Evolutionary conservation across 768 basidiomycete genomes (phyloP), one percentile per base, ranked within the genome.

Genomic region (Russula emetica): DNA sequence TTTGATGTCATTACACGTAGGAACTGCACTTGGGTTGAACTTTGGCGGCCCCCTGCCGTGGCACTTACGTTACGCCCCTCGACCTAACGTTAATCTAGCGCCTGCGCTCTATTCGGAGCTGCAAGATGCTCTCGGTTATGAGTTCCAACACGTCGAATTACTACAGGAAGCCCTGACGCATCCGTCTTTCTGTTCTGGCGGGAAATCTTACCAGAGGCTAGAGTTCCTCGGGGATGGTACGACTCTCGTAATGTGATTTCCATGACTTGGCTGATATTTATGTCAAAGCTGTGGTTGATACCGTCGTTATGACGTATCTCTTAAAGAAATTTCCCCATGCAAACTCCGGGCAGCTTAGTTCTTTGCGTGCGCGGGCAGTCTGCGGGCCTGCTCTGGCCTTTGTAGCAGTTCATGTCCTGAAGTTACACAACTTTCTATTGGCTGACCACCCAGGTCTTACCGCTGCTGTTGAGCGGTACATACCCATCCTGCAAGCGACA

Each of bases 161-260:
- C 74, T 95, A 2, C 70, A 88, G 9, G 86, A 93, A 74, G 92
- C 92, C 10, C 74, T 93, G n/a, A 92, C 90, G 0, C 94, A 96
- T 71, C 88, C 92, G 0, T 92, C 90, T 0, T 90, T 90, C 68
- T 77, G 80, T 11, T 73, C 73, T 2, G 80, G 79, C 14, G 78
- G 78, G 11, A 76, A 83, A 7, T 90, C 89, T 3, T 95, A 95
- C 73, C 88, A 96, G 66, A 83, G 94, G 16, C 76, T 94, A 13
- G 94, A 96, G 69, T 94, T 93, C 69, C 79, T 96, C 3, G 94
- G 94, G 36, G 94, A 96, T 71, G 90, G 92, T 93, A 72, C 75
- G 85, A 28, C 51, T 53, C 47, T 45, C 61, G 40, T 60, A 40
- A 44, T 18, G 38, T 40, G 20, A 50, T 54, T 34, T 47, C 56